phyloP scores from a whole-genome alignment of 2,329 filamentous ascomycete species.

The Cordyceps cateniannulata region DNA sequence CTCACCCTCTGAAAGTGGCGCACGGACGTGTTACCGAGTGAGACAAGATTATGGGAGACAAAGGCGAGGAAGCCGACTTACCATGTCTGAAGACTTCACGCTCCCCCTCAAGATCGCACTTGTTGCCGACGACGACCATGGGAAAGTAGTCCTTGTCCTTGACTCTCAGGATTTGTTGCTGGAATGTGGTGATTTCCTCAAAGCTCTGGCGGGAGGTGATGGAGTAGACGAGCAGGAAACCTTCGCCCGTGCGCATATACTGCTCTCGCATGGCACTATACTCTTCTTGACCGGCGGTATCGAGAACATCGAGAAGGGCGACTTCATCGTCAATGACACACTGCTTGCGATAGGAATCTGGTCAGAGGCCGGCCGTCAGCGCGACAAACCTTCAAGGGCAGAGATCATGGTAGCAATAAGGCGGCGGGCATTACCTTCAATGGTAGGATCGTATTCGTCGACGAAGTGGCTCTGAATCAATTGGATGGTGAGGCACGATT shows the following conservation, averaged over 20 bases:
- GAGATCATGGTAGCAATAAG: neutral
- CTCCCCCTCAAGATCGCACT: constrained; percentile 94
- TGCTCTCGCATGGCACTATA: constrained; percentile 99
- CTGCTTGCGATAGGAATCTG: constrained; percentile 99
- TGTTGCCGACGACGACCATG: constrained; percentile 98
- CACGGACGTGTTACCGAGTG: constrained; percentile 6
- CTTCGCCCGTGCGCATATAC: constrained; percentile 98
- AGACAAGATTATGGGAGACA: constrained; percentile 2
- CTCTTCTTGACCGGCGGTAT: constrained; percentile 97
- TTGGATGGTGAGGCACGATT: constrained; percentile 98
- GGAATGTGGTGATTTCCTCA: constrained; percentile 97
- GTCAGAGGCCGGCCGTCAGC: neutral
- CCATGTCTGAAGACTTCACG: constrained; percentile 88
- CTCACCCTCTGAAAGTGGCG: constrained; percentile 66
- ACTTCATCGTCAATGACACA: constrained; percentile 98
- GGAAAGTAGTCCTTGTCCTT: constrained; percentile 99
- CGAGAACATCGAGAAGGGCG: constrained; percentile 92
- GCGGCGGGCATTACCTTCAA: constrained; percentile 68
- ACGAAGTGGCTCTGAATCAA: constrained; percentile 95
- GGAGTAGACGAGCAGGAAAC: constrained; percentile 95
- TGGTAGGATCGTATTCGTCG: constrained; percentile 98
- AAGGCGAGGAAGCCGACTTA: constrained; percentile 39
- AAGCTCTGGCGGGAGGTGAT: constrained; percentile 97
- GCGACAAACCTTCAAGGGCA: neutral
- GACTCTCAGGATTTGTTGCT: constrained; percentile 95